Percentiles rank a stretch among this genome's conserved stretches.
These are phyloP conservation scores for Ceratocystis colombiana DNA, from an alignment of 2,329 filamentous ascomycete genomes.

Conservation along the genomic window DNA sequence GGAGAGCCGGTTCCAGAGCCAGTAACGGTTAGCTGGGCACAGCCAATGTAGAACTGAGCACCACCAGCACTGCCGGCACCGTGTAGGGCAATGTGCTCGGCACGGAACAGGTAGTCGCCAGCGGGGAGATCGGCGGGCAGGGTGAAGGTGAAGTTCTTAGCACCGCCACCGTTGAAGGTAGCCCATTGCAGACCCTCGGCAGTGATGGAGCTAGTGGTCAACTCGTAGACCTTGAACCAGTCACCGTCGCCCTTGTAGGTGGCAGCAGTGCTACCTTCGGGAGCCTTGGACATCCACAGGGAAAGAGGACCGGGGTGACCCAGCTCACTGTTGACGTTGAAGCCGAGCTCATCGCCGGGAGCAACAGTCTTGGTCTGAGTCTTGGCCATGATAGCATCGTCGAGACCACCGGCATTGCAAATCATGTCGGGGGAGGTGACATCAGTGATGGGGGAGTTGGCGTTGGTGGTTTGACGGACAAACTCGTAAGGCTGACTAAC, in stretches of 20 bases:
- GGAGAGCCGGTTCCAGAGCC: conserved; percentile 37
- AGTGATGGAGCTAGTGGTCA: conserved; percentile 25
- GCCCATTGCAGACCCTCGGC: conserved; percentile 25
- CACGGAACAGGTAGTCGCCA: conserved; percentile 42
- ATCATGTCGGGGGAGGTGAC: conserved; percentile 34
- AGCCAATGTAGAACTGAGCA: conserved; percentile 40
- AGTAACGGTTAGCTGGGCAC: conserved; percentile 32
- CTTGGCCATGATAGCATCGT: conserved; percentile 19
- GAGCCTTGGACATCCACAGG: conserved; percentile 34
- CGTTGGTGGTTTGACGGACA: conserved; percentile 43
- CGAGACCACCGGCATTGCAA: conserved; percentile 27
- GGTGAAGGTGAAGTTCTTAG: conserved; percentile 32
- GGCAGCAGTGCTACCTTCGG: conserved; percentile 31
- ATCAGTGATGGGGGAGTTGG: conserved; percentile 36
- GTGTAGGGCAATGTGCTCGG: conserved; percentile 42
- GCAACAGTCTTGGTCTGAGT: conserved; percentile 32
- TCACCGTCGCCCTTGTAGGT: conserved; percentile 32
- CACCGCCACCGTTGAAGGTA: conserved; percentile 26
- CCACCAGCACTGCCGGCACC: conserved; percentile 35
- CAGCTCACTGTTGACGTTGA: conserved; percentile 34
- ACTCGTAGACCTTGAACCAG: conserved; percentile 36
- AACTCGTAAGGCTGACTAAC: conserved; percentile 40
- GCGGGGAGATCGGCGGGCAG: conserved; percentile 35
- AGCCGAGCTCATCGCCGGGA: conserved; percentile 35
- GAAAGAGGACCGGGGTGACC: conserved; percentile 35